Evolutionary conservation across 305 asterid species (phyloP), one percentile per base, ranked within the genome.

Genomic region (Rubia peregrina): DNA sequence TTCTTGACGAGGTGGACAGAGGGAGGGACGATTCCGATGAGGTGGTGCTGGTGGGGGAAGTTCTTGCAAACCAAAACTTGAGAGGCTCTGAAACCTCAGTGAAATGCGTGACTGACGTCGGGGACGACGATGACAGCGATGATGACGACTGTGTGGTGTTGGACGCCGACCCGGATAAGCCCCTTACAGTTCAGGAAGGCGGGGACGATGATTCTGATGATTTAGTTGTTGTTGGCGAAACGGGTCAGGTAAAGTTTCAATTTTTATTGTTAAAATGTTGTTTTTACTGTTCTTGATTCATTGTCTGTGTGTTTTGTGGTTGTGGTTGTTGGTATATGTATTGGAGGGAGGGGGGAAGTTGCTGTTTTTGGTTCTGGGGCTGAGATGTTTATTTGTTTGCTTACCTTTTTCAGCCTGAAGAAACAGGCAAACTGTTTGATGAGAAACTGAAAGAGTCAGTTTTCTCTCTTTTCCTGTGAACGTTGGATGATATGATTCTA

Each of bases 131-230:
- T 71, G 68, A 71, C 41, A 67, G 69, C 33, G 83, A 56, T 10
- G 97, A 92, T 46, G 97, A 88, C 71, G 97, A 90, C 68, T 90
- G 96, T 75, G 86, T 93, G 65, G 70, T 93, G 71, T 78, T 93
- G 83, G 98, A 90, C 10, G 87, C 84, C 40, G 92, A 93, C 74
- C 96, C 95, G 0, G 95, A 85, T 74, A 84, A 83, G 78, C 79
- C 77, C 19, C 40, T 82, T 59, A 75, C 68, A 56, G 65, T 80
- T 70, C 75, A 68, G 74, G 81, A 69, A 49, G 81, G 49, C 53
- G 74, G 46, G 48, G 53, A 44, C 68, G 84, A 80, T 59, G 90
- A 84, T 77, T 80, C 87, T 19, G 96, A 90, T 75, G 98, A 90
- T 62, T 53, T 90, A 76, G 81, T 82, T 59, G 81, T 93, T 76